Evolutionary conservation across 768 basidiomycete species (phyloP).

Genomic region (Gloeostereum incarnatum): DNA sequence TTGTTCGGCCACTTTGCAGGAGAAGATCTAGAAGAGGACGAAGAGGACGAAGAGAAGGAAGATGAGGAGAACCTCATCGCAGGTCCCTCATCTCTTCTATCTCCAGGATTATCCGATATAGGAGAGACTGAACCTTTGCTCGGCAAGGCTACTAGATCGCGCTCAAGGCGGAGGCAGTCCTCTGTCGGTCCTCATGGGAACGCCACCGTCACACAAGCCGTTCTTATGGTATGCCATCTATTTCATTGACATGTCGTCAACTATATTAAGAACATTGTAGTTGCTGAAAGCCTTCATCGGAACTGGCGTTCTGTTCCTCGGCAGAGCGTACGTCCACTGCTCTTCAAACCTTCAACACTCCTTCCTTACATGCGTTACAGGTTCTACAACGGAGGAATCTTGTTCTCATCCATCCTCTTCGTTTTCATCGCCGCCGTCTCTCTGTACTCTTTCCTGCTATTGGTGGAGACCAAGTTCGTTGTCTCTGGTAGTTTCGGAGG

Average conservation of each 20-base stretch:
- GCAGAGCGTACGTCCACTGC: conserved; percentile 64
- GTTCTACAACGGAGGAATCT: conserved; percentile 90
- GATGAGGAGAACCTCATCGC: conserved; percentile 26
- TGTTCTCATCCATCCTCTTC: conserved; percentile 79
- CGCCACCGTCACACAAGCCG: conserved; percentile 85
- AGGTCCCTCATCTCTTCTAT: conserved; percentile 9
- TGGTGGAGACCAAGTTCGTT: conserved; percentile 80
- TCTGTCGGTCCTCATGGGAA: conserved; percentile 69
- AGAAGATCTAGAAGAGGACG: conserved; percentile 82
- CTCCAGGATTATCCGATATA: conserved; percentile 16
- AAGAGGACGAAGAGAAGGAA: conserved; percentile 73
- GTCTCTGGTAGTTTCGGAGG: conserved; percentile 93
- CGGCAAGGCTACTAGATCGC: conserved; percentile 30
- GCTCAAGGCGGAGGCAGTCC: conserved; percentile 41
- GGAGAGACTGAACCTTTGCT: conserved; percentile 55
- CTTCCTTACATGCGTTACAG: conserved; percentile 25
- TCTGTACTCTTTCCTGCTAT: conserved; percentile 86
- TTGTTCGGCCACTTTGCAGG: conserved; percentile 97
- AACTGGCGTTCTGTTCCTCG: conserved; percentile 92
- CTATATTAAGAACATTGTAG: conserved; percentile 24
- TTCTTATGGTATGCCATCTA: conserved; percentile 66
- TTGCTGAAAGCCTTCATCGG: conserved; percentile 91
- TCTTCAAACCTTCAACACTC: not conserved
- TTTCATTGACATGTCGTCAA: conserved; percentile 2
- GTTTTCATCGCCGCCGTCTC: conserved; percentile 79